Evolutionary conservation across 768 basidiomycete genomes (phyloP).

Genomic region (Suillus sp.): DNA sequence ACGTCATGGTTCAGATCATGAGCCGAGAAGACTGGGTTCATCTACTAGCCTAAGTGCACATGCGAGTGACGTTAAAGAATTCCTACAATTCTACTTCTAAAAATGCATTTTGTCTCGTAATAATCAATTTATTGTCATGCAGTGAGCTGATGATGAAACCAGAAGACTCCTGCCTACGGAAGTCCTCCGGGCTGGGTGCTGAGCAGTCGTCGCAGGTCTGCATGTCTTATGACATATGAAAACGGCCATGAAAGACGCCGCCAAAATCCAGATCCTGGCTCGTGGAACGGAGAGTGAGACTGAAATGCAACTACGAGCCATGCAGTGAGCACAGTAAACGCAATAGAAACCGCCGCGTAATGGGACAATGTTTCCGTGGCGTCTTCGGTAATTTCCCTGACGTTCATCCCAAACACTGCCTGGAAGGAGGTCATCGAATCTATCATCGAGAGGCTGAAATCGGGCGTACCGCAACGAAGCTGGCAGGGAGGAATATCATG

Average conservation of each 20-base stretch:
- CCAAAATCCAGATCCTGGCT: constrained; percentile 11
- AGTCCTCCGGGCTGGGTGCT: no score
- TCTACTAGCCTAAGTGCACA: neutral
- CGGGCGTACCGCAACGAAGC: constrained; percentile 37
- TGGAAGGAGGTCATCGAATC: constrained; percentile 16
- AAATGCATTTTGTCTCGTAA: no score
- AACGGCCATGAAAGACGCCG: constrained; percentile 27
- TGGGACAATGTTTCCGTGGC: constrained; percentile 34
- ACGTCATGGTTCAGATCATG: no score
- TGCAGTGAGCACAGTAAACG: constrained; percentile 47
- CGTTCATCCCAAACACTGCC: constrained; percentile 13
- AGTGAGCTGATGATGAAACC: no score
- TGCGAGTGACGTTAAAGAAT: neutral
- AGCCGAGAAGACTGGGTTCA: no score
- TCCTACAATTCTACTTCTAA: neutral
- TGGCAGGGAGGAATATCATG: constrained; percentile 58
- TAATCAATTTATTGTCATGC: no score
- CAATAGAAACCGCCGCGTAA: constrained; percentile 41
- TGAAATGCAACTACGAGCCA: constrained; percentile 60
- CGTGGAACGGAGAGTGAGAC: constrained; percentile 18
- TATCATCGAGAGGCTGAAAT: neutral
- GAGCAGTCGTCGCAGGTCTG: no score
- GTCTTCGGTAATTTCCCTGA: constrained; percentile 23
- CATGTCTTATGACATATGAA: constrained; percentile 15
- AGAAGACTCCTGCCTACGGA: neutral